Evolutionary conservation across 1,139 yeast species (phyloP), one percentile per base, ranked within the genome.

Genomic region (Yamadazyma dushanensis): DNA sequence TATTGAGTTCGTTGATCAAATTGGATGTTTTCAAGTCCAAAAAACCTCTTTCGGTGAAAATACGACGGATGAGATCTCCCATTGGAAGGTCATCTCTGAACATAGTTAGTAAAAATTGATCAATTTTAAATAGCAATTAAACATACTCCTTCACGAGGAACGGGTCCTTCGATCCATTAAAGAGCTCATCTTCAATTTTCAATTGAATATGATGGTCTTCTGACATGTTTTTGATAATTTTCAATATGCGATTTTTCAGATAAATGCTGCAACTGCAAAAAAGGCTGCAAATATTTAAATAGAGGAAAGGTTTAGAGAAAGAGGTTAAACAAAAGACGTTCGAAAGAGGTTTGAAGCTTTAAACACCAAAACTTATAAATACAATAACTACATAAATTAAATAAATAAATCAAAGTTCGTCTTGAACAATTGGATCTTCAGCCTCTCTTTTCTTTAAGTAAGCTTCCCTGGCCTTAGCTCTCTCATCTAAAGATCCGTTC

Each of bases 1-100:
- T 45, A 17, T 41, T 43, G 10, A 56, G 50, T 34, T 58, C 62
- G 29, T 53, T 48, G 33, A 42, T 30, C 13, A 85, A 58, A 1
- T 69, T 62, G 8, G 73, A 79, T 51, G 84, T 94, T 1, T 83
- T 73, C 13, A 85, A 57, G 35, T 72, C 63, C 10, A 66, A 49
- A 39, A 70, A 70, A 11, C 72, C 65, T 19, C 74, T 52, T 43
- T 70, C 73, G 11, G 51, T 39, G 29, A 70, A 51, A 23, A 70
- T 69, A 30, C 67, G 55, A 4, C 74, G 73, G 14, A 70, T 69
- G 32, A 70, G 50, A 39, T 70, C 73, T 29, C 60, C 62, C 17
- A 70, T 49, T n/a, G 61, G 41, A 22, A 68, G 50, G 32, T 59
- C 60, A 40, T 70, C 71, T 47, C 71, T 65, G 18, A 14, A n/a